Conservation (phyloP, 176 grass and related monocot genomes). For the Oryza brachyantha region DNA sequence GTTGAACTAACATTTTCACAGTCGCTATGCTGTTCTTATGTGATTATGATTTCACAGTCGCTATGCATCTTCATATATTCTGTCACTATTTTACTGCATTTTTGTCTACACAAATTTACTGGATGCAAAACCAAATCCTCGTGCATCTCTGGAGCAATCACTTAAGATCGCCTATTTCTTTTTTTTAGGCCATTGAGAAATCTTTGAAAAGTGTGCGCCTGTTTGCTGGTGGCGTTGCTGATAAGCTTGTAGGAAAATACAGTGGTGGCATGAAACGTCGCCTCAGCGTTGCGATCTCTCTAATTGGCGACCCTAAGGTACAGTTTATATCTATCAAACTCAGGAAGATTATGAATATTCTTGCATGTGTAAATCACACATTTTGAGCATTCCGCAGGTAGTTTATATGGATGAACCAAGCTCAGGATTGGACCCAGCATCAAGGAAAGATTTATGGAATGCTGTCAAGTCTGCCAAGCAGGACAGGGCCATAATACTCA, state of each 20-base stretch:
- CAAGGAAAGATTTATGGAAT: constrained; percentile 73
- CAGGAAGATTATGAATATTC: neutral
- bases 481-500: constrained; percentile 62
- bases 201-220: constrained; percentile 69
- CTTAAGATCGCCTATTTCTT: neutral
- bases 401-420: constrained; percentile 97
- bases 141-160: neutral
- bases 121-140: neutral
- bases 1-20: no score
- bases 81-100: neutral
- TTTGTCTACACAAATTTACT: constrained; percentile 6
- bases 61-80: neutral
- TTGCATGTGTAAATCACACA: neutral
- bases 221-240: constrained; percentile 49
- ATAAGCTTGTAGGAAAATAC: constrained; percentile 68
- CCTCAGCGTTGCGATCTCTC: constrained; percentile 75
- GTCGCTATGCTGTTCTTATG: neutral
- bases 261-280: constrained; percentile 93
- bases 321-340: neutral
- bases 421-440: constrained; percentile 80
- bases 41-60: neutral
- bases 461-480: constrained; percentile 56
- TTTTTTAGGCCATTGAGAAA: constrained; percentile 64
- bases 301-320: constrained; percentile 76
- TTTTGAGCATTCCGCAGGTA: constrained; percentile 42